Base-by-base conservation (phyloP, 208 protist genomes). In the Vickermania spadyakhi region DNA sequence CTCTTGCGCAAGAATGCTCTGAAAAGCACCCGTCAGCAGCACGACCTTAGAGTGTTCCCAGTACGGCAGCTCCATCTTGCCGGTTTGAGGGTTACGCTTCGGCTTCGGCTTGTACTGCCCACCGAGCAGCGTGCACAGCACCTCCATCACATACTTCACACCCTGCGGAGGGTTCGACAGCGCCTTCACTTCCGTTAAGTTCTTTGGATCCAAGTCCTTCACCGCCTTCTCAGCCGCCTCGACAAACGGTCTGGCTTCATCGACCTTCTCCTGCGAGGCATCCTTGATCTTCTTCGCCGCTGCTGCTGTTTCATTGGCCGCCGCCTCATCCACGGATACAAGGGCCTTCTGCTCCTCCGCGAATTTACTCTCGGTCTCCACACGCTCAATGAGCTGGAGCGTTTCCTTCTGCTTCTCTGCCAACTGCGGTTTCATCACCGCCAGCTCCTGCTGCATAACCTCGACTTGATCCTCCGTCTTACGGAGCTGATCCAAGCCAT, bases 381-480 rank as follows among this genome's bases (percentile, higher is more conserved):
- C 90, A 60, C 85, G 59, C 27, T 59, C 62, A 54, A 96, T 95
- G 13, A 95, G 86, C 62, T 89, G 67, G 59, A 84, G 80, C 28
- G 89, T 97, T 66, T 96, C 90, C 21, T 58, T 60, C 75, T 97
- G 84, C 62, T 96, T 97, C 63, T 79, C 84, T 28, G 79, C 84
- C 70, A 98, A 79, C 68, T 98, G 72, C 18, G 87, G 85, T 58
- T 89, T 71, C 80, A 98, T 97, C 29, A 77, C 70, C 21, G 86
- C 91, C 52, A 96, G 66, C 65, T 93, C 88, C 62, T 81, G 60
- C 75, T 99, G 84, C 81, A 99, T 95, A 68, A 94, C 76, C 62
- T 89, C 91, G 2, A 99, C 97, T 72, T 98, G 89, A 60, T 96
- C 89, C 64, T 96, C 88, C 28, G 96, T 97, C 68, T 89, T 89